Percentiles rank a stretch among this genome's conserved stretches.
Conservation (phyloP, 2,329 filamentous ascomycete species). For the Cladophialophora bantiana region DNA sequence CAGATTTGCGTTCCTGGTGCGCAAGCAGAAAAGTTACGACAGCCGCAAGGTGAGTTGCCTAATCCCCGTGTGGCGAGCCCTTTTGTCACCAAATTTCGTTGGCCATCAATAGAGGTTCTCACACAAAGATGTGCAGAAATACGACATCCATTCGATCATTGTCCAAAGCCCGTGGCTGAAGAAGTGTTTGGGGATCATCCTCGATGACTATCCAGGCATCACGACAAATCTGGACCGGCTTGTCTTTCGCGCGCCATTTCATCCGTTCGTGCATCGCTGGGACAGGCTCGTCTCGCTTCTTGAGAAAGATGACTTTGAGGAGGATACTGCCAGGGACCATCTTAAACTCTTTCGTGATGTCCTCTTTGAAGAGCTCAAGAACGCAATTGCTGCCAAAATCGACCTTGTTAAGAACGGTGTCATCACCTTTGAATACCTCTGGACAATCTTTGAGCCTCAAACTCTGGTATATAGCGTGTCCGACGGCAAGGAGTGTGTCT, state of each 20-base stretch:
- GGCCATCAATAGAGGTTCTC: not conserved
- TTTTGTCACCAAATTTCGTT: not conserved
- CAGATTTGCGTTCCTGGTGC: constrained; percentile 67
- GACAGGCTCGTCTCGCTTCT: constrained; percentile 50
- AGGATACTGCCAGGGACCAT: constrained; percentile 53
- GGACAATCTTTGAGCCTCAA: constrained; percentile 47
- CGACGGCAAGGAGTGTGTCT: constrained; percentile 49
- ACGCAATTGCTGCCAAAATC: constrained; percentile 57
- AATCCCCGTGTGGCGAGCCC: not conserved
- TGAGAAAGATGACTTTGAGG: constrained; percentile 52
- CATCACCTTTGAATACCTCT: constrained; percentile 59
- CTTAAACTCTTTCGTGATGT: constrained; percentile 57
- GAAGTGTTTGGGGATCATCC: constrained; percentile 60
- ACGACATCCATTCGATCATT: constrained; percentile 68
- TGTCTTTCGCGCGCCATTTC: constrained; percentile 67
- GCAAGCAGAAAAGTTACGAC: constrained; percentile 65
- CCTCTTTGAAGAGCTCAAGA: constrained; percentile 60
- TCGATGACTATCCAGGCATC: constrained; percentile 67
- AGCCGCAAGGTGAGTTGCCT: constrained; percentile 55
- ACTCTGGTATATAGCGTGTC: constrained; percentile 45
- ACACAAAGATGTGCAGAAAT: constrained; percentile 46
- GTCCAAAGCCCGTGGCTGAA: constrained; percentile 70
- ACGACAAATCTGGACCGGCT: constrained; percentile 66
- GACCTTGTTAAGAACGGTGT: constrained; percentile 63
- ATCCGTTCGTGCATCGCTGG: constrained; percentile 73